Base-by-base conservation (phyloP, 371 early-diverging fungal species). In the Mortierella sp. region DNA sequence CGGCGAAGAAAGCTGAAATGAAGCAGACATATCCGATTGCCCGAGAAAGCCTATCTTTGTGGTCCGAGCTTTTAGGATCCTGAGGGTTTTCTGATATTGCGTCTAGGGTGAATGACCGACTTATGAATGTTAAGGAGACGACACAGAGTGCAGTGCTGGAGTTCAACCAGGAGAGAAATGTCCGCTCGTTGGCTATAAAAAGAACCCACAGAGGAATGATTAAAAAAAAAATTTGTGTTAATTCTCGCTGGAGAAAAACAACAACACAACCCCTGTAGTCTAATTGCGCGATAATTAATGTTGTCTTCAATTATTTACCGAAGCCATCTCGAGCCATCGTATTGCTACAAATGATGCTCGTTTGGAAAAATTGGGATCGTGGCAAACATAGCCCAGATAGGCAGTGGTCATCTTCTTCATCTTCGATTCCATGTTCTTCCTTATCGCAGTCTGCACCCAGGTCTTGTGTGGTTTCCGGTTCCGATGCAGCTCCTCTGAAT, bases 261-360 rank as follows among this genome's bases (percentile, higher is more conserved):
- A 43, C 11, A 43, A 43, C 18, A 43, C 11, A 14, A 43, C 45
- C 45, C 45, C 45, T 43, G 10, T 35, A 0, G 3, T 35, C 35
- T 35, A 35, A 8, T 35, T 35, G 35, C 6, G 20, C 51, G 1
- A 24, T n/a, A 54, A 54, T 54, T 28, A 28, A 14, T 54, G 1
- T 54, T 54, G 16, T 54, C 55, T 22, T 51, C 55, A 24, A 43
- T 22, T n/a, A 40, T 39, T 28, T 75, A 79, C 80, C 80, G 9
- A 79, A 66, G 1, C 68, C 75, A 68, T 79, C 80, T 22, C 80
- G 64, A 22, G 75, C 43, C 80, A 79, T 79, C 16, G 80, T 79
- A 55, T 74, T 79, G 45, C 75, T 75, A 40, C 80, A 79, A 3
- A 79, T 75, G 32, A 79, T 68, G 28, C 80, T 79, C 1, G 75